phyloP scores from a whole-genome alignment of 2,329 filamentous ascomycete species.

The Chalaropsis ovoidea region DNA sequence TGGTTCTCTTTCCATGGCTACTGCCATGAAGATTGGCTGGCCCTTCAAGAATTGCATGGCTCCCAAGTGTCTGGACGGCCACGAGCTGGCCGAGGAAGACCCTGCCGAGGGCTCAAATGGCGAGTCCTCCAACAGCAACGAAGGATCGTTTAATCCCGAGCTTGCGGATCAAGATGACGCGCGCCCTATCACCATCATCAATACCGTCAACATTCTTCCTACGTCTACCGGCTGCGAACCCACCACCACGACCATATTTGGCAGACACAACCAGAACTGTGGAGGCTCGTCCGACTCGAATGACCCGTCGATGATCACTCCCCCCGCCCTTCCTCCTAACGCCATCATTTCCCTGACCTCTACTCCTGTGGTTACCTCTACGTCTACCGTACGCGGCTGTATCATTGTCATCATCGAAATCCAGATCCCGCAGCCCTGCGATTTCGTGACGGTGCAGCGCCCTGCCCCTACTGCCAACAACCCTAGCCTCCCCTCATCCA shows the following conservation, averaged over 20 bases:
- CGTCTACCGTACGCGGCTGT: neutral
- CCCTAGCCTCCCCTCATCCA: neutral
- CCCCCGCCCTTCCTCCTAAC: no score
- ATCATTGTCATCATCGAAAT: neutral
- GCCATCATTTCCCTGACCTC: neutral
- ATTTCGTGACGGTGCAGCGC: neutral
- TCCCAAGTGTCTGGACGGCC: neutral
- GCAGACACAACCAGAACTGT: neutral
- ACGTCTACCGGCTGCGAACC: neutral
- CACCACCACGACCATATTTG: neutral
- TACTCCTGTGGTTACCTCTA: neutral
- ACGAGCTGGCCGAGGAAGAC: neutral
- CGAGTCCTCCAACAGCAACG: neutral
- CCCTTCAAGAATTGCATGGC: neutral
- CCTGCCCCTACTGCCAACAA: neutral
- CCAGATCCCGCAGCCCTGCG: neutral
- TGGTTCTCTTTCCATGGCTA: neutral
- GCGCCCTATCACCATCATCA: neutral
- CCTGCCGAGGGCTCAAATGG: neutral
- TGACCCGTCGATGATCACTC: neutral
- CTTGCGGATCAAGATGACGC: neutral
- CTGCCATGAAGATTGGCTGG: neutral
- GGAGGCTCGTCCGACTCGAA: neutral
- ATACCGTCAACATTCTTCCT: neutral
- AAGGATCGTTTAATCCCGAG: neutral